Conservation (phyloP, 192 early-diverging fungal genomes). For the Lunasporangiospora selenospora region DNA sequence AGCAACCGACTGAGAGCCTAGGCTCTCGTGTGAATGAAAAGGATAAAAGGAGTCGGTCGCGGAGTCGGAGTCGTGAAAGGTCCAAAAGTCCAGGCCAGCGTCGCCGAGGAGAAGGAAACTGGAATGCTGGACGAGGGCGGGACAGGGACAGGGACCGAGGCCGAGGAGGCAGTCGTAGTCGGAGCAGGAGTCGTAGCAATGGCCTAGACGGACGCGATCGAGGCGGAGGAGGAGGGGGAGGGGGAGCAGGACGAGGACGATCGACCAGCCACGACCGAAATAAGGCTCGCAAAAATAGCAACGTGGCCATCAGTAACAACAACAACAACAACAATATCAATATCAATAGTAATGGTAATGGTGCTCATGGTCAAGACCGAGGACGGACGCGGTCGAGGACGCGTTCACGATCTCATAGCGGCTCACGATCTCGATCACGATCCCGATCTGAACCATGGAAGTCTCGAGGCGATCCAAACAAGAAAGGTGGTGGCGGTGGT, state of each 20-base stretch:
- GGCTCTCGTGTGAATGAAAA: not conserved
- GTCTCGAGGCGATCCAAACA: too few species aligned
- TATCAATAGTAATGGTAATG: not conserved
- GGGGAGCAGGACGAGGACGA: conserved; percentile 2
- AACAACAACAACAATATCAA: conserved; percentile 8
- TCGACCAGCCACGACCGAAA: conserved; percentile 4
- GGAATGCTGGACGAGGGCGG: too few species aligned
- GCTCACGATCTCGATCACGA: conserved; percentile 17
- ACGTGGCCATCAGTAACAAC: conserved; percentile 1
- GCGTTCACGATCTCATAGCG: too few species aligned
- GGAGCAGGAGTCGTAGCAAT: too few species aligned
- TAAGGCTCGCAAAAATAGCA: conserved; percentile 4
- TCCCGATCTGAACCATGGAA: too few species aligned
- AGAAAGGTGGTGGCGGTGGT: not conserved
- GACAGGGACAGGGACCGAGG: too few species aligned
- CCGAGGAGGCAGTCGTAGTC: too few species aligned
- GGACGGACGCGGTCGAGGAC: conserved; percentile 9
- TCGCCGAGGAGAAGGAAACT: too few species aligned
- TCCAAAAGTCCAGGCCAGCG: too few species aligned
- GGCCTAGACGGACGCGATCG: too few species aligned
- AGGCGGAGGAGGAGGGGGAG: too few species aligned
- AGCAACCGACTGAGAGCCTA: too few species aligned
- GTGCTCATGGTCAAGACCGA: conserved; percentile 6
- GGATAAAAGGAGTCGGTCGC: conserved; percentile 5
- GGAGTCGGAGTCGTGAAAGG: conserved; percentile 1